Evolutionary conservation across 2,329 filamentous ascomycete genomes (phyloP), one percentile per base, ranked within the genome.

Genomic region (Fusarium palustre): DNA sequence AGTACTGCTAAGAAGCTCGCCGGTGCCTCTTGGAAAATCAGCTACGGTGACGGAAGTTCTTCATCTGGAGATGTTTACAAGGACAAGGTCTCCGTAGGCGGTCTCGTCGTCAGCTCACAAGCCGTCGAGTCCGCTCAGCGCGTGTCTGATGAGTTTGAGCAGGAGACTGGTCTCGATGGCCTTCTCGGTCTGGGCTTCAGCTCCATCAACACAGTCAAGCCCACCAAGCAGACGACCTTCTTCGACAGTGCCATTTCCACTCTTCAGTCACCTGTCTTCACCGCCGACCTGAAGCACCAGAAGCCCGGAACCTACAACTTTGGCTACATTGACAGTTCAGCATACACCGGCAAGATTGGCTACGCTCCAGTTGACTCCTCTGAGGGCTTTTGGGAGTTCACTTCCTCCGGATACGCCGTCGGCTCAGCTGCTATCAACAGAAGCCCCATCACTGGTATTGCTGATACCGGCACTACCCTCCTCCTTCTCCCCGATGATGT

Each of bases 241-340:
- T 81, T 81, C 48, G 79, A 78, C n/a, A 82, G 75, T 30, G 74
- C 75, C 30, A 52, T 57, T 20, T 34, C 59, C 0, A 59, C 52
- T n/a, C 67, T 78, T 4, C 53, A 63, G 11, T 30, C 54, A 1
- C 56, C 65, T 2, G 80, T 94, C 41, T 91, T 94, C 79, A 92
- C 91, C 0, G 91, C 90, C 25, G 86, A 91, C 64, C 83, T 95
- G 45, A 87, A 87, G 74, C 84, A 86, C 68, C 82, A 73, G 38
- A 66, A 72, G 15, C 68, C 76, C 4, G 91, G 91, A 46, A 84
- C 86, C 31, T 94, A 93, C 80, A 89, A 93, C 75, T 94, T 94
- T 73, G 92, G 92, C 64, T 84, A 79, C 71, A 89, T 94, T 73
- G 90, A 94, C 76, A 75, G 74, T 3, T 80, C 80, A 58, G 88